phyloP scores from a whole-genome alignment of 305 asterid species.

The Solanum hybrid region DNA sequence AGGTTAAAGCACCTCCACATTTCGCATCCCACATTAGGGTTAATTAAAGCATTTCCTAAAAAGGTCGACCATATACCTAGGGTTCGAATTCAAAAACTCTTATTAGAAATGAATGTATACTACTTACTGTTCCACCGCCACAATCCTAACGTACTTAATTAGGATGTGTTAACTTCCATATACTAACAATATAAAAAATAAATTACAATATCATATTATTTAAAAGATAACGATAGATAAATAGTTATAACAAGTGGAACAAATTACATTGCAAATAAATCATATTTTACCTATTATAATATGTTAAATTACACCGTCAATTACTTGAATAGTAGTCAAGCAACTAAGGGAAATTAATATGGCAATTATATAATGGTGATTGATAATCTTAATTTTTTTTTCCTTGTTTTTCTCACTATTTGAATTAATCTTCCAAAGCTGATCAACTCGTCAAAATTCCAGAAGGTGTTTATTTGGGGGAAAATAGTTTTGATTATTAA shows the following conservation, averaged over 20 bases:
- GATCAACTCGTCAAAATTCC: not conserved
- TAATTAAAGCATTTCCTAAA: not conserved
- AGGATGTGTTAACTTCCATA: not conserved
- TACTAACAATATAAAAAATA: not conserved
- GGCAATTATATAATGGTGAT: not conserved
- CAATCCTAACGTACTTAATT: not conserved
- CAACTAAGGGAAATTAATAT: not conserved
- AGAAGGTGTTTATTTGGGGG: not conserved
- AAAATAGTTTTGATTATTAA: not conserved
- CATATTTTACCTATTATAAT: not conserved
- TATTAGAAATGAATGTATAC: not conserved
- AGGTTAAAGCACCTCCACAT: not conserved
- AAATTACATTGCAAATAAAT: not conserved
- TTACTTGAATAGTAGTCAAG: not conserved
- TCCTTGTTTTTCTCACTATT: not conserved
- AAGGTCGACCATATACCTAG: not conserved
- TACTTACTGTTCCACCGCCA: too few species aligned
- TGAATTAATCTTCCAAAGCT: not conserved
- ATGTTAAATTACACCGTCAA: not conserved
- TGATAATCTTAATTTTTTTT: not conserved
- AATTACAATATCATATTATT: not conserved
- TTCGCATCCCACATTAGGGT: not conserved
- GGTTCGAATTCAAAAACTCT: not conserved
- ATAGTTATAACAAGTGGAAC: not conserved
- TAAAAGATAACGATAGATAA: not conserved